A percentile compares a stretch with the other conserved stretches of the same genome.
These are phyloP conservation scores for Discostella pseudostelligera DNA, from an alignment of 108 stramenopile species.

Conservation along the genomic window DNA sequence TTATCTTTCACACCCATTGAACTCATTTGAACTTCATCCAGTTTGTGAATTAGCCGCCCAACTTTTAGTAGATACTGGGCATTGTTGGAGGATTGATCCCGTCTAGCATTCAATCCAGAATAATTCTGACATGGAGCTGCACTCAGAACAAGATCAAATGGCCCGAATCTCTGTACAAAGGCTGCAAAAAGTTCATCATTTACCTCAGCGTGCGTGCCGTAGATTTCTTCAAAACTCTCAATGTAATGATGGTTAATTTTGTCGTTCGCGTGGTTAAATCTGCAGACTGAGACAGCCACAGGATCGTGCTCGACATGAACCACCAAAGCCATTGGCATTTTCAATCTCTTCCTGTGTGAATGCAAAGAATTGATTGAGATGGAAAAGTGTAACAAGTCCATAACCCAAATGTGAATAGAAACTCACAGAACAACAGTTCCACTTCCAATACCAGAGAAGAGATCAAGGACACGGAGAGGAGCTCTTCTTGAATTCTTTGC, in stretches of 20 bases:
- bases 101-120: constrained; percentile 17
- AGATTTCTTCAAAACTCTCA: constrained; percentile 36
- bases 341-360: constrained; percentile 18
- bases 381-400: neutral
- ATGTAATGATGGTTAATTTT: constrained; percentile 22
- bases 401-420: neutral
- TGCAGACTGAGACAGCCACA: constrained; percentile 21
- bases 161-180: constrained; percentile 21
- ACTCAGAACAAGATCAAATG: constrained; percentile 30
- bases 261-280: constrained; percentile 27
- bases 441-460: constrained; percentile 38
- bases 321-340: constrained; percentile 19
- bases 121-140: constrained; percentile 39
- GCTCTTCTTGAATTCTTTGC: neutral
- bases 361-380: neutral
- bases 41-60: constrained; percentile 18
- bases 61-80: constrained; percentile 32
- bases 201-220: constrained; percentile 11
- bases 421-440: constrained; percentile 33
- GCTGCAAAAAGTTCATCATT: constrained; percentile 7
- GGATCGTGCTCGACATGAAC: constrained; percentile 44
- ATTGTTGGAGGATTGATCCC: constrained; percentile 11
- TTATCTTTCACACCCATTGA: constrained; percentile 7
- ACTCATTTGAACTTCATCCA: constrained; percentile 16
- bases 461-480: constrained; percentile 26